A percentile compares a stretch with the other conserved stretches of the same genome.
Evolutionary conservation across 331 rosid genomes (phyloP).

Genomic region (Telfairia occidentalis): DNA sequence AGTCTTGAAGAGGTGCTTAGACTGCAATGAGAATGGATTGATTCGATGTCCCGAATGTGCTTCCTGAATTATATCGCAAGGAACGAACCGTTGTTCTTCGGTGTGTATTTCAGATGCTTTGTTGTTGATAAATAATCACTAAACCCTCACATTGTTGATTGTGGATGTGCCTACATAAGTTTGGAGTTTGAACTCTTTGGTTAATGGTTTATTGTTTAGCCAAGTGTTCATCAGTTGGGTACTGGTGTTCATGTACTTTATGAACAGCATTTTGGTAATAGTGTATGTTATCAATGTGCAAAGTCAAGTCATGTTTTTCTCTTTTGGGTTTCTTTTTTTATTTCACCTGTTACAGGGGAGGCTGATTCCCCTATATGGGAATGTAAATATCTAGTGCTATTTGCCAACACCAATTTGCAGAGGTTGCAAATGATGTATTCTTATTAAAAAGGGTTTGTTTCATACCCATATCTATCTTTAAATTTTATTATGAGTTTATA

Average conservation of each 20-base stretch:
- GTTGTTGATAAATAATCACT: conserved; percentile 31
- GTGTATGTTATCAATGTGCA: conserved; percentile 25
- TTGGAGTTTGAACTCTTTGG: conserved; percentile 26
- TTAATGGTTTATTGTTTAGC: conserved; percentile 17
- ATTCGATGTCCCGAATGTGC: conserved; percentile 58
- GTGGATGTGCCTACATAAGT: conserved; percentile 5
- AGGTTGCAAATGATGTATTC: conserved; percentile 28
- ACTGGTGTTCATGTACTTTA: conserved; percentile 28
- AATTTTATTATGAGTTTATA: background rate
- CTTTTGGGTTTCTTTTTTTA: conserved; percentile 13
- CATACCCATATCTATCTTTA: conserved; percentile 7
- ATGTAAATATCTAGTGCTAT: conserved; percentile 46
- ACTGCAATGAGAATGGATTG: conserved; percentile 90
- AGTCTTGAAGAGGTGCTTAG: conserved; percentile 43
- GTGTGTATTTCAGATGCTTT: conserved; percentile 25
- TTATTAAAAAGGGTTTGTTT: conserved; percentile 24
- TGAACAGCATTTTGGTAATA: conserved; percentile 37
- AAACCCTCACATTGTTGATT: conserved; percentile 16
- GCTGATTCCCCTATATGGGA: conserved; percentile 20
- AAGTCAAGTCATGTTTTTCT: conserved; percentile 12
- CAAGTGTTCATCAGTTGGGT: conserved; percentile 34
- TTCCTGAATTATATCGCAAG: conserved; percentile 23
- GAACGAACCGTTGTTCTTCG: conserved; percentile 2
- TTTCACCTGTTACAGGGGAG: conserved; percentile 12
- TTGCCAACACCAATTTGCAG: conserved; percentile 24